A percentile compares a stretch with the other conserved stretches of the same genome.
These are phyloP conservation scores for Geotrichum reessii DNA, from an alignment of 1,139 yeast species.

Conservation along the genomic window DNA sequence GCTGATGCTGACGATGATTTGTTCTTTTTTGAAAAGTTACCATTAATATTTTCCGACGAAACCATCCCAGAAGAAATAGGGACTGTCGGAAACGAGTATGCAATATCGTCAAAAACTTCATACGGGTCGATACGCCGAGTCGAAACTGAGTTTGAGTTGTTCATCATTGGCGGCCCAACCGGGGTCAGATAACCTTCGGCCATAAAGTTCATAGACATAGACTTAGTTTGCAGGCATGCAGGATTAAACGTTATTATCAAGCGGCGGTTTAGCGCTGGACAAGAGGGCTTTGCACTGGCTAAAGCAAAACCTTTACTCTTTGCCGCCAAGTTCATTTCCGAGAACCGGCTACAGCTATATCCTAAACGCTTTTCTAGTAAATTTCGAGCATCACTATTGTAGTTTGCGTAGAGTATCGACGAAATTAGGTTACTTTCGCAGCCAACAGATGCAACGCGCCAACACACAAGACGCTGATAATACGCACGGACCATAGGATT, in stretches of 20 bases:
- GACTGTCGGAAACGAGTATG: slow-evolving; percentile 45
- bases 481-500: slow-evolving; percentile 68
- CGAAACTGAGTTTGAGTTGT: background rate
- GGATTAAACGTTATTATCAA: slow-evolving; percentile 42
- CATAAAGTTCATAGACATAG: background rate
- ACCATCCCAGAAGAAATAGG: slow-evolving; percentile 21
- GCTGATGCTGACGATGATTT: slow-evolving; percentile 14
- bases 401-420: slow-evolving; percentile 30
- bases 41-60: background rate
- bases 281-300: slow-evolving; percentile 41
- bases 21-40: background rate
- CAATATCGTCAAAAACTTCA: slow-evolving; percentile 73
- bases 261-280: slow-evolving; percentile 47
- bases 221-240: slow-evolving; percentile 23
- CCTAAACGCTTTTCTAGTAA: slow-evolving; percentile 27
- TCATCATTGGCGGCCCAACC: background rate
- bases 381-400: slow-evolving; percentile 30
- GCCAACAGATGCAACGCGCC: slow-evolving; percentile 52
- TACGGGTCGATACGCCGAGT: slow-evolving; percentile 45
- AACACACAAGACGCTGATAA: slow-evolving; percentile 59
- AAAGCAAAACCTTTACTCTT: slow-evolving; percentile 17
- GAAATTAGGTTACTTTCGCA: slow-evolving; percentile 29
- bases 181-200: slow-evolving; percentile 7
- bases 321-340: slow-evolving; percentile 22
- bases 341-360: slow-evolving; percentile 26